Base-by-base conservation (phyloP, 257 asterid species). In the Verbascum thapsus region DNA sequence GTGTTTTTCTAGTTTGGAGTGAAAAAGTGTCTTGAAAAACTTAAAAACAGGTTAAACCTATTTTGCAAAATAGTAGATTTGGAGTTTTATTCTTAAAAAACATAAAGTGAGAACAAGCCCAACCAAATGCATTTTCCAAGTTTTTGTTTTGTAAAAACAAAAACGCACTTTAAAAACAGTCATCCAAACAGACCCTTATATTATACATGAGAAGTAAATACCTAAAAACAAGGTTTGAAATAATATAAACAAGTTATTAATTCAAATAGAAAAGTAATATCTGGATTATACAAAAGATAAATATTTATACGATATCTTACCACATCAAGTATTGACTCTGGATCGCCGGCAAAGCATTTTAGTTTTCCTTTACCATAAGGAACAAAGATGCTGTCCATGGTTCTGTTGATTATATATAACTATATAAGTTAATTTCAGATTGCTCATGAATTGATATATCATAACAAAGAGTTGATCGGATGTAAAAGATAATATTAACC, bases 331-430 rank as follows among this genome's bases (percentile, higher is more conserved):
- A 13, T 50, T 10, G 91, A 61, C 10, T 81, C 64, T 16, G 84
- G 87, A 55, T 86, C 80, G 5, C 91, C 89, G 1, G 71, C 68
- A 40, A 70, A 66, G 50, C 67, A 55, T 19, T 80, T 74, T 67
- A 78, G 1, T 41, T 74, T 69, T 59, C 87, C 89, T 66, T 76
- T 76, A 10, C 84, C 91, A 53, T 80, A 81, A 2, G 65, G 76
- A 70, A 58, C 67, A 63, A 76, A 55, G 59, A 87, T 50, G 65
- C 76, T 68, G 54, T 87, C 95, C 66, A 84, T 5, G 35, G 95
- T 84, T 58, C 91, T 87, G 79, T 42, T 23, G 1, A 41, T 38
- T 51, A 40, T 9, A 59, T 19, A 50, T 7, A 2, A 3, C 20
- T 26, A 8, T 7, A 17, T 3, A 58, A 47, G 2, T 53, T n/a